These are phyloP conservation scores for Amaranthus cruentus DNA, from an alignment of 148 eudicot species.

Conservation along the genomic window DNA sequence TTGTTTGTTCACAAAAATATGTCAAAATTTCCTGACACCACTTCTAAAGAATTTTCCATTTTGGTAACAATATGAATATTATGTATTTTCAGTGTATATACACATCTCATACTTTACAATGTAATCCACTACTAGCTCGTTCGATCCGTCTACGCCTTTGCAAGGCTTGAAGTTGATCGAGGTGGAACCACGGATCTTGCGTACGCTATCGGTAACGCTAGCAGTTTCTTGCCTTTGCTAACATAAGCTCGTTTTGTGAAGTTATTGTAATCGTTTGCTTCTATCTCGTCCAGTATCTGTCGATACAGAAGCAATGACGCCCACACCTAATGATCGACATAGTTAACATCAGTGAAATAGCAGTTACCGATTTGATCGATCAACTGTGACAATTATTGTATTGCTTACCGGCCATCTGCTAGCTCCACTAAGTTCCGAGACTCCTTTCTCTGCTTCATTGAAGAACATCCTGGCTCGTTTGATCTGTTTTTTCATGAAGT, in stretches of 20 bases:
- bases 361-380: neutral
- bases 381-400: neutral
- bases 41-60: constrained; percentile 24
- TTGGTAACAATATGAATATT: constrained; percentile 19
- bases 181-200: constrained; percentile 63
- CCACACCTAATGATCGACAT: constrained; percentile 62
- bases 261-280: constrained; percentile 92
- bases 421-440: constrained; percentile 71
- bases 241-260: constrained; percentile 91
- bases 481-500: constrained; percentile 88
- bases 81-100: constrained; percentile 20
- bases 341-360: neutral
- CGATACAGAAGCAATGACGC: constrained; percentile 81
- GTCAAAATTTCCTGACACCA: constrained; percentile 11
- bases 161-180: constrained; percentile 30
- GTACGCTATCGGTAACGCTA: constrained; percentile 76
- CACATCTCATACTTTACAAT: constrained; percentile 22
- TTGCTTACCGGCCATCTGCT: constrained; percentile 96
- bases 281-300: constrained; percentile 86
- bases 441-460: constrained; percentile 86
- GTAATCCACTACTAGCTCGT: constrained; percentile 1
- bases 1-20: neutral
- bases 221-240: constrained; percentile 76
- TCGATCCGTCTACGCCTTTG: constrained; percentile 36
- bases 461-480: constrained; percentile 91